Evolutionary conservation across 106 monocot species (phyloP).

Genomic region (Acorus calamus): DNA sequence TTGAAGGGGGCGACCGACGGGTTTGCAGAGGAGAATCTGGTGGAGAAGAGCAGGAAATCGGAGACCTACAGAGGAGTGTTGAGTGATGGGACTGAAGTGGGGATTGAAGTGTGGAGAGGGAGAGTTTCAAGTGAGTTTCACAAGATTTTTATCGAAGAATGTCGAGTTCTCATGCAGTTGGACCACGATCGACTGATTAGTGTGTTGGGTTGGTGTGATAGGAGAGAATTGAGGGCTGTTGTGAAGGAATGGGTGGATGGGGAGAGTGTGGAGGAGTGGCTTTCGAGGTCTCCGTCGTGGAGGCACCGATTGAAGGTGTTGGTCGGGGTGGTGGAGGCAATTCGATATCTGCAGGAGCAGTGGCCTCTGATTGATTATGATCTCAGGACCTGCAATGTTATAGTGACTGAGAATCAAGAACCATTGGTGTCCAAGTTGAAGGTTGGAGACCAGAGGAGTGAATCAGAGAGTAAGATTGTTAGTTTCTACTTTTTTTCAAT

Average conservation of each 20-base stretch:
- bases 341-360: constrained; percentile 12
- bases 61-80: constrained; percentile 4
- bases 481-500: no score
- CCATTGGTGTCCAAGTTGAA: constrained; percentile 13
- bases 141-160: constrained; percentile 1
- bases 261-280: constrained; percentile 9
- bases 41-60: neutral
- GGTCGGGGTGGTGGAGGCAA: constrained; percentile 3
- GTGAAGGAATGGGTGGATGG: neutral
- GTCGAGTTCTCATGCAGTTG: constrained; percentile 3
- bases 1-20: constrained; percentile 9
- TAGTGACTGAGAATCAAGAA: constrained; percentile 2
- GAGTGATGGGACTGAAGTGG: constrained; percentile 5
- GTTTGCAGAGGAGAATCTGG: constrained; percentile 11
- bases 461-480: constrained; percentile 6
- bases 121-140: neutral
- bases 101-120: neutral
- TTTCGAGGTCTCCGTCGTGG: constrained; percentile 9
- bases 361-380: constrained; percentile 8
- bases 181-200: constrained; percentile 3
- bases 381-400: constrained; percentile 4
- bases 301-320: constrained; percentile 12
- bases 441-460: constrained; percentile 2
- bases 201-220: constrained; percentile 15
- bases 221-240: constrained; percentile 1